Evolutionary conservation across 768 basidiomycete genomes (phyloP), one percentile per base, ranked within the genome.

Genomic region (Fomitopsis pulvina): DNA sequence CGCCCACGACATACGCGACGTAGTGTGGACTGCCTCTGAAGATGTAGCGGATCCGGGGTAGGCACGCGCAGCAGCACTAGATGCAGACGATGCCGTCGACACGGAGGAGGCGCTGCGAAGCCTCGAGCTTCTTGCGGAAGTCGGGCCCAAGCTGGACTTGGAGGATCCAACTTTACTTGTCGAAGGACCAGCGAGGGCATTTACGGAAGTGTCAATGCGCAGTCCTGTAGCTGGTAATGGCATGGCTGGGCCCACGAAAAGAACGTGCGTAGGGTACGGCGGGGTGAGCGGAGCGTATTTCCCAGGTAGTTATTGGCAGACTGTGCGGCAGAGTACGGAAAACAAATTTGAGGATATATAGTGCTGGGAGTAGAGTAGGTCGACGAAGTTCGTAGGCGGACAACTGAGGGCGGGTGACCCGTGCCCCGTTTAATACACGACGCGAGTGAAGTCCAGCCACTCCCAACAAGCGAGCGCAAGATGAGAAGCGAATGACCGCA

Each of bases 151-250:
- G 14, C 25, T 44, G 11, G 20, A 18, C 22, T 8, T 47, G 21
- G 47, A 48, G 3, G 50, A 54, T n/a, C 27, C 41, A 11, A 29
- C 37, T 57, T 48, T 51, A 52, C 53, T 37, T 12, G 60, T 58
- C 4, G 62, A 58, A 18, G 56, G 51, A 26, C 56, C 57, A 25
- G 58, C 45, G 27, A 51, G 39, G 18, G 50, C 56, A 18, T 47
- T 59, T 24, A 65, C 42, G 29, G 64, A 65, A 27, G 67, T 68
- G 48, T 67, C 66, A 54, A 68, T 68, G 27, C 57, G 58, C 39
- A 68, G 66, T 29, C 52, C 58, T 37, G 60, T 27, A 44, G 60
- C 49, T 29, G 62, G n/a, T n/a, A n/a, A n/a, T n/a, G n/a, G 60
- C 63, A 65, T 65, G 4, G 20, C 45, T 28, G 32, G 28, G 37